Base-by-base conservation (phyloP, 345 rosid genomes). In the Syzygium aqueum region DNA sequence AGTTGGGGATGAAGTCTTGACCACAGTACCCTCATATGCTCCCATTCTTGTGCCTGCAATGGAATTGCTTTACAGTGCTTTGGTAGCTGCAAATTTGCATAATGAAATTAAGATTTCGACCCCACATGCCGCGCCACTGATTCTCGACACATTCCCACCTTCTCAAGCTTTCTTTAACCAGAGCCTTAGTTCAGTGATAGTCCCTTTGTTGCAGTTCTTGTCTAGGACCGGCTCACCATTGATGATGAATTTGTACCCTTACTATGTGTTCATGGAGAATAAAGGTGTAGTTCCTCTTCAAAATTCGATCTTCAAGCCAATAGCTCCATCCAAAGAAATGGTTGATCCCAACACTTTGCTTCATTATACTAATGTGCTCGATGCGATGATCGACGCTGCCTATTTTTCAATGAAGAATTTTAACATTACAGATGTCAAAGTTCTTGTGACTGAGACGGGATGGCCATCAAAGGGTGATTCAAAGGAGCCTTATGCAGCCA, bases 191-290 rank as follows among this genome's bases (percentile, higher is more conserved):
- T 92, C 96, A 2, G 88, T 96, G 67, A 93, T 96, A 90, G 87
- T 91, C 57, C 97, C 99, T 27, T 77, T 98, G 92, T 97, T 98
- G 87, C 94, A 87, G 88, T 96, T 98, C 89, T 90, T 98, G 90
- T 96, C 98, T 2, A 93, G 88, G 90, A 96, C 98, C 3, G 95
- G 92, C 13, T 94, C 99, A 27, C 98, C 98, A 5, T 86, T 98
- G 90, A 98, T 98, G 99, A 94, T 98, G 98, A 97, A 98, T 91
- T 93, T 98, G 37, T 98, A 98, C 87, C 99, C 99, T 52, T 96
- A 98, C 92, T 98, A 98, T 84, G 99, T 96, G 40, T 98, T 94
- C 84, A 95, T 98, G 99, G 92, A 98, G 91, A 96, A 96, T 90
- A 96, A 95, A 90, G 99, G 99, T 8, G 99, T 96, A 54, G 98